Conservation (phyloP, 192 early-diverging fungal species). For the Coemansia sp. region DNA sequence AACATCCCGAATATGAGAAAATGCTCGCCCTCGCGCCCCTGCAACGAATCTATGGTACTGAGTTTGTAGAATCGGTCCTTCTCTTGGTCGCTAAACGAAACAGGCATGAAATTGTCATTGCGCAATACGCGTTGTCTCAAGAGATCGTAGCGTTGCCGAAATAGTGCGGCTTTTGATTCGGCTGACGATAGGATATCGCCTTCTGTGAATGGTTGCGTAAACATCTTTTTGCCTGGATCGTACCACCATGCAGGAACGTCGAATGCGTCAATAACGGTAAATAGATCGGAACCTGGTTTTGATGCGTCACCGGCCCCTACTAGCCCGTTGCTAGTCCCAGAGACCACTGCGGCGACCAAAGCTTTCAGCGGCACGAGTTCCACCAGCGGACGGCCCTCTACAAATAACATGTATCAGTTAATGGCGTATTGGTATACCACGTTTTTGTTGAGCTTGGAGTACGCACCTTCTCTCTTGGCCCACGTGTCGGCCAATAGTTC, state of each 20-base stretch:
- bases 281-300: constrained; percentile 24
- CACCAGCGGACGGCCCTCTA: constrained; percentile 44
- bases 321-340: constrained; percentile 24
- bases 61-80: constrained; percentile 49
- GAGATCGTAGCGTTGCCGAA: constrained; percentile 77
- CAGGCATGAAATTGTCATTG: constrained; percentile 75
- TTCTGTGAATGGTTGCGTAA: constrained; percentile 52
- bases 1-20: constrained; percentile 90
- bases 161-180: constrained; percentile 65
- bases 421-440: background rate
- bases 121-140: constrained; percentile 78
- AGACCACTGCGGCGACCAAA: constrained; percentile 32
- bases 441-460: background rate
- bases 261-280: constrained; percentile 71
- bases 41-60: constrained; percentile 75
- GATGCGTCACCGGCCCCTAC: background rate
- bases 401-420: background rate
- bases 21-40: constrained; percentile 64
- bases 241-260: constrained; percentile 70
- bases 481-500: constrained; percentile 73
- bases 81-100: constrained; percentile 59
- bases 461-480: constrained; percentile 70
- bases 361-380: constrained; percentile 45
- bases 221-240: constrained; percentile 65
- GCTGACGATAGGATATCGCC: constrained; percentile 62